phyloP scores from a whole-genome alignment of 2,329 filamentous ascomycete genomes.

The Aspergillus sclerotialis region DNA sequence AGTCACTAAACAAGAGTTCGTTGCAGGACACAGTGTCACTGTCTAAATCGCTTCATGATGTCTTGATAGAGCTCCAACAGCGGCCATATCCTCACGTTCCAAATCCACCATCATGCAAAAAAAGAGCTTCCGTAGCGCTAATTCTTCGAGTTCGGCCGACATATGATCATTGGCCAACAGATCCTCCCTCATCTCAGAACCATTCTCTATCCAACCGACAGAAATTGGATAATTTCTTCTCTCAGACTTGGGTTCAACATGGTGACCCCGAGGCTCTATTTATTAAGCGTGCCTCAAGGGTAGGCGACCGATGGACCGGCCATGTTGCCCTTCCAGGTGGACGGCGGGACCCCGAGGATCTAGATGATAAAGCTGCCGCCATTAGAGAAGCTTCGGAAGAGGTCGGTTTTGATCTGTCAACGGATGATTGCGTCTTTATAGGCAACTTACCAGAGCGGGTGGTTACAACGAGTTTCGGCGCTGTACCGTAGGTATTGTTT shows the following conservation, averaged over 20 bases:
- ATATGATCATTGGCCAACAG: constrained; percentile 47
- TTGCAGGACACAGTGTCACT: constrained; percentile 9
- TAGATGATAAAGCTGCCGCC: constrained; percentile 55
- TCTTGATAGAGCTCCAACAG: constrained; percentile 25
- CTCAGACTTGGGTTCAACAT: constrained; percentile 57
- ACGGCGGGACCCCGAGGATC: constrained; percentile 59
- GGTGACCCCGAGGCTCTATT: constrained; percentile 64
- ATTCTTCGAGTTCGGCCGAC: constrained; percentile 57
- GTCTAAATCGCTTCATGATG: constrained; percentile 22
- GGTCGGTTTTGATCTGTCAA: constrained; percentile 55
- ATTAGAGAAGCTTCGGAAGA: constrained; percentile 61
- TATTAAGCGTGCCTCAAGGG: constrained; percentile 60
- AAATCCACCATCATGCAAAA: constrained; percentile 43
- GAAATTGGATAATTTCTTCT: constrained; percentile 53
- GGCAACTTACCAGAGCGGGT: constrained; percentile 61
- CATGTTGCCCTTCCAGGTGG: constrained; percentile 64
- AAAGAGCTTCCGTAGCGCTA: constrained; percentile 60
- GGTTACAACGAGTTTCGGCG: constrained; percentile 61
- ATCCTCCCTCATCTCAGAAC: constrained; percentile 11
- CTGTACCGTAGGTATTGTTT: constrained; percentile 44
- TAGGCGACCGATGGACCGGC: constrained; percentile 62
- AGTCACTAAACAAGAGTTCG: constrained; percentile 2
- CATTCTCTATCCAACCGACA: constrained; percentile 24
- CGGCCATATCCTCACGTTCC: constrained; percentile 37
- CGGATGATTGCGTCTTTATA: constrained; percentile 40